Base-by-base conservation (phyloP, 2,329 filamentous ascomycete genomes). In the Aspergillus fumigatus region DNA sequence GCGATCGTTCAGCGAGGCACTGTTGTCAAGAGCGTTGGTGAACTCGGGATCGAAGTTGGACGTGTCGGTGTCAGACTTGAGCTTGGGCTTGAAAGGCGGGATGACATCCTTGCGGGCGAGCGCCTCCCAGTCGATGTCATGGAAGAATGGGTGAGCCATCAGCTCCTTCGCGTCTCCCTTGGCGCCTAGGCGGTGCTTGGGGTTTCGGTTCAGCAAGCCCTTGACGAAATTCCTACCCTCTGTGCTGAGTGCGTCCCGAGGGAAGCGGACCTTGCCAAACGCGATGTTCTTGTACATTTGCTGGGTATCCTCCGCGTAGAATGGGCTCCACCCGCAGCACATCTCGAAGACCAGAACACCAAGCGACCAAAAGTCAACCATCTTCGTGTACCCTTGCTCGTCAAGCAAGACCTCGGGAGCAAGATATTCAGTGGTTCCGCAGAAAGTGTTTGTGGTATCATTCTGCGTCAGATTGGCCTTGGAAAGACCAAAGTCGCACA, bases 221-320 rank as follows among this genome's bases (percentile, higher is more conserved):
- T 99, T 99, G 70, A 99, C 94, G 68, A 99, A 99, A 75, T 96
- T 97, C 57, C 94, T 86, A 57, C 94, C 94, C 74, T 99, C 94
- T 43, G 92, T 88, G 59, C 92, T 97, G 32, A 99, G 80, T 1
- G 94, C 96, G 73, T 99, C 94, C 63, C 92, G 85, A 7, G 94
- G 94, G 74, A 99, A 99, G 59, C 94, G 84, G 56, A 99, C 94
- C 73, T 99, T 99, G 71, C 94, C 94, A 70, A 99, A 99, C 0
- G 94, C 94, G 72, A 99, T 99, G 78, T 99, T 99, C 81, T 99
- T 99, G 81, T 99, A 99, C 94, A 99, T 99, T 74, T 99, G 94
- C 75, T 99, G 94, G 0, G 94, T 99, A 70, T 99, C 94, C 70
- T 99, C 94, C 55, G 94, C 94, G 67, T 97, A 99, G 77, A 99